Evolutionary conservation across 2,329 filamentous ascomycete genomes (phyloP), one percentile per base, ranked within the genome.

Genomic region (Beauveria rudraprayagi): DNA sequence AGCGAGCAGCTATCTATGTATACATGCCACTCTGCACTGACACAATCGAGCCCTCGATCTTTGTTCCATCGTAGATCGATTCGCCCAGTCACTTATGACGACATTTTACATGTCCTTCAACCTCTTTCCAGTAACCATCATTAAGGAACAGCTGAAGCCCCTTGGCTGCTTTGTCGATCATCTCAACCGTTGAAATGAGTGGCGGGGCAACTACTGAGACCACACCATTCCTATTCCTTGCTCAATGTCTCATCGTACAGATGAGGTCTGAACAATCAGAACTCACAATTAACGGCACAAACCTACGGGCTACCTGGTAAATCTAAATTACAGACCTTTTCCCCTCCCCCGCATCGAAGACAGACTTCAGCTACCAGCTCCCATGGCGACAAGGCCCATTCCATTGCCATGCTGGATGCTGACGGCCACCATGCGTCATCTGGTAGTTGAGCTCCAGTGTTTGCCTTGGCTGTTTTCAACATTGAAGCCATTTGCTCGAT

Each of bases 161-260:
- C 11, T 37, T 37, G 34, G 34, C 11, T 5, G 34, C 14, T 16
- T 34, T 37, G 34, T 37, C 34, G 47, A 59, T 59, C 56, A 30
- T 26, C 47, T 17, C 37, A 30, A 11, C 26, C 10, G 3, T 7
- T 37, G 30, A 57, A 57, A 57, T 44, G 47, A 59, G 47, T 52
- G 47, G 56, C 56, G 56, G 56, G 56, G 56, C 56, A 52, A 59
- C 47, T 44, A 9, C 56, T 44, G 47, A 59, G 47, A 59, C 56
- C 11, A 34, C 37, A 2, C 56, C 47, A 52, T 59, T 52, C 56
- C 56, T 52, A 26, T 44, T 59, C 26, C 24, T 16, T 41, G 47
- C 10, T 11, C 17, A 22, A 34, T 59, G 56, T 59, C 47, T 59
- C 47, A 56, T 52, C 47, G 17, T 8, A 40, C 19, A 5, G 19